Evolutionary conservation across 768 basidiomycete genomes (phyloP), one percentile per base, ranked within the genome.

Genomic region (Boletus eberwhitei): DNA sequence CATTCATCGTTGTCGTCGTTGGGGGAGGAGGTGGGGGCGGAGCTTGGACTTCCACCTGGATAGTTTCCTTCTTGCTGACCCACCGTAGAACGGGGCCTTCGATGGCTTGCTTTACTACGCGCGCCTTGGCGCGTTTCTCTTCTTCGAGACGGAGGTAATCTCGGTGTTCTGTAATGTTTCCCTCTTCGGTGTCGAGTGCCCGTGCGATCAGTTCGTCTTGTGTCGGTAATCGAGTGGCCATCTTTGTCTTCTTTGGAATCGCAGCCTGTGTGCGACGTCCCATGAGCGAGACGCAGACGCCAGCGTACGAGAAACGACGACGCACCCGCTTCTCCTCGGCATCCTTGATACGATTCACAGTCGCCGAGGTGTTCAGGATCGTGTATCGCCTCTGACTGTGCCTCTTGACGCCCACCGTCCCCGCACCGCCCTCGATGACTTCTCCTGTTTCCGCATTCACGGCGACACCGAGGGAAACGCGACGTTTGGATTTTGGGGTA

Each of bases 161-260:
- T 35, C 81, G 77, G 58, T 94, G 89, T 44, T 90, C 85, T 6
- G 78, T 77, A 21, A 86, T 83, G 66, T 95, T 95, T 0, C 86
- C 85, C 69, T 93, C 92, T 69, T 94, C 93, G 49, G 85, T 90
- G 62, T 93, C 89, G 17, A 94, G 80, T 0, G 93, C 93, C 8
- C 82, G 82, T 2, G 83, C 84, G 53, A 95, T 87, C 8, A 94
- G 79, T 62, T 94, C 89, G n/a, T 82, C 87, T 63, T 95, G 93
- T 0, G 90, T 90, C 41, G 77, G 79, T 6, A 74, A 68, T 31
- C 77, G 84, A 22, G 73, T 76, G 50, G 75, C 76, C 3, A 70
- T 68, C 63, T 84, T 88, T 8, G 71, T 64, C 61, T 85, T 87
- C 72, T 85, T 90, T 2, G 86, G 82, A 11, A 74, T 58, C 0